phyloP scores from a whole-genome alignment of 2,329 filamentous ascomycete species.

The Zymoseptoria passerinii region DNA sequence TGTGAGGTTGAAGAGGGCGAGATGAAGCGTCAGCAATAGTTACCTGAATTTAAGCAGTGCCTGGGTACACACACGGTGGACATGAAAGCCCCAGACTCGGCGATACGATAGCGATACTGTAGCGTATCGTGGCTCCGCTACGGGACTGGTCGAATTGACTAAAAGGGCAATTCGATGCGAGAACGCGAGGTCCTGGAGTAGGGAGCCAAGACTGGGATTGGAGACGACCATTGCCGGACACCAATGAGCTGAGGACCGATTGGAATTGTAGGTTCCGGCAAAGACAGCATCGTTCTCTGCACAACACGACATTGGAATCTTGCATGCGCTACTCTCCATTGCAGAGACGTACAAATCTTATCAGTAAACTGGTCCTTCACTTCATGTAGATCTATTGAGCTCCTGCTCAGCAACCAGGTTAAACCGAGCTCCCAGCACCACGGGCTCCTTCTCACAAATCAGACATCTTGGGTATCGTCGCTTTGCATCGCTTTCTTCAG shows the following conservation, averaged over 20 bases:
- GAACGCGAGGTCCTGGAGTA: neutral
- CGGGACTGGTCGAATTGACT: neutral
- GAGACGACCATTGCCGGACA: no score
- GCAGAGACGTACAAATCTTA: no score
- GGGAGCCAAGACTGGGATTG: neutral
- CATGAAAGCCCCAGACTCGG: neutral
- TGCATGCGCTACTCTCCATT: no score
- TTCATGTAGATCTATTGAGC: neutral
- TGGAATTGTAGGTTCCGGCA: no score
- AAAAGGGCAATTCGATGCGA: neutral
- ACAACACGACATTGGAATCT: no score
- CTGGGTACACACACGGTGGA: neutral
- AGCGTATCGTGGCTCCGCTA: neutral
- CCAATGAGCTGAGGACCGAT: no score
- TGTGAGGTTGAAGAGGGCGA: neutral
- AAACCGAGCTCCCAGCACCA: neutral
- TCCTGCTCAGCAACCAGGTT: neutral
- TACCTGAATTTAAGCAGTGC: neutral
- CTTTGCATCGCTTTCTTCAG: constrained; percentile 11
- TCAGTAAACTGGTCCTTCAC: neutral
- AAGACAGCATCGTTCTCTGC: no score
- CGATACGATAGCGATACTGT: neutral
- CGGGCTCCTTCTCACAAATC: neutral
- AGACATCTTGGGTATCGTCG: neutral
- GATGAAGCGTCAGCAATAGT: neutral